phyloP scores from a whole-genome alignment of 352 stramenopile species.

The Thraustochytrium striatum region DNA sequence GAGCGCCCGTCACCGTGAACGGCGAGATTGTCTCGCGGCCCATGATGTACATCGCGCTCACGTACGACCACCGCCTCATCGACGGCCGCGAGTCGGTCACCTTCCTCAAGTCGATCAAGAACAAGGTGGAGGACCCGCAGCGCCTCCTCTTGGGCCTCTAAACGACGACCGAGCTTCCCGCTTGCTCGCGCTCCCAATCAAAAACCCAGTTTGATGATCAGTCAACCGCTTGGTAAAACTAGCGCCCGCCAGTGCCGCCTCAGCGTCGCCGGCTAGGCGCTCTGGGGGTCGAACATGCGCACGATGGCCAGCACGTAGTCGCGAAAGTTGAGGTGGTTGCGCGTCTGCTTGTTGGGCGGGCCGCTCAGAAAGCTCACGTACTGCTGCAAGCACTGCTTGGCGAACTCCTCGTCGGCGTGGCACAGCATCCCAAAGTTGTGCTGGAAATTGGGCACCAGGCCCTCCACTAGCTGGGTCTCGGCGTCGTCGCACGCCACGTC shows the following conservation, averaged over 20 bases:
- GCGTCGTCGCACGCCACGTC: neutral
- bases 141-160: slow-evolving; percentile 92
- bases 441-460: slow-evolving; percentile 16
- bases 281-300: slow-evolving; percentile 25
- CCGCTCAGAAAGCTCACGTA: slow-evolving; percentile 31
- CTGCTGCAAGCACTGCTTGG: slow-evolving; percentile 4
- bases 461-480: neutral
- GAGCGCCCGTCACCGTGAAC: slow-evolving; percentile 57
- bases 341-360: slow-evolving; percentile 1
- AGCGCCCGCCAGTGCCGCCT: no score
- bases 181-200: no score
- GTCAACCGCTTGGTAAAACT: no score
- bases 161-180: slow-evolving; percentile 19
- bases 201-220: no score
- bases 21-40: slow-evolving; percentile 90
- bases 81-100: slow-evolving; percentile 96
- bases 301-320: slow-evolving; percentile 20
- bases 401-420: neutral
- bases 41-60: slow-evolving; percentile 99
- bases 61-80: slow-evolving; percentile 98
- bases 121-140: slow-evolving; percentile 94
- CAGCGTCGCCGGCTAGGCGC: no score
- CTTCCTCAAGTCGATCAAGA: slow-evolving; percentile 93
- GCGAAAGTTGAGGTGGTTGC: neutral
- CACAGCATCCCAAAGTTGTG: slow-evolving; percentile 26